Base-by-base conservation (phyloP, 208 protist species). In the Trypanosoma grayi region DNA sequence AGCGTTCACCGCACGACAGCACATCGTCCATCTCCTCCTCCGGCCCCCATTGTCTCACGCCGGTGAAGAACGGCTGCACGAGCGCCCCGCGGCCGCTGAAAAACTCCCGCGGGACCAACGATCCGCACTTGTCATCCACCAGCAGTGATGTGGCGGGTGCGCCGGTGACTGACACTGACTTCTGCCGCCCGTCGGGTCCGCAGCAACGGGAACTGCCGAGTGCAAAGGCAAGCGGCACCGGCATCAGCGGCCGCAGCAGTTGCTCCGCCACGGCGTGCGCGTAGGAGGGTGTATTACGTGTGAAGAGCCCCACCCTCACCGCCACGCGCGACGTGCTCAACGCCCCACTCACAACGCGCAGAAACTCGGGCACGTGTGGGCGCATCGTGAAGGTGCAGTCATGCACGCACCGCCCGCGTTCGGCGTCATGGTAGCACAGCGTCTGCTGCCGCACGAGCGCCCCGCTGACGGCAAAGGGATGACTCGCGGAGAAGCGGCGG, bases 141-240 rank as follows among this genome's bases (percentile, higher is more conserved):
- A 90, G 73, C 27, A 90, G 25, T 51, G 79, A 74, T 8, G 79
- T 77, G 20, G 73, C 59, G 22, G 83, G 77, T 16, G 24, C 37
- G 2, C 54, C 47, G 0, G 53, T 37, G 14, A 82, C 70, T 18
- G 52, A 10, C 4, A 86, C 28, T 3, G 68, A 66, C 56, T 85
- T 90, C 44, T 30, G 31, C 60, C 76, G 76, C 14, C 63, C 50
- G 3, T 47, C 22, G 9, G 13, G 39, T 9, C 36, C 13, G n/a
- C 34, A 47, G 37, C 40, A 65, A 33, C 53, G 39, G 13, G 40
- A 27, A n/a, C 47, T 33, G 0, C 11, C 51, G 31, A 58, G 51
- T 1, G 6, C 22, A 27, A 70, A 43, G 20, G 41, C 58, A 13
- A 71, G 31, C 13, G 47, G 51, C 22, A 27, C 27, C 14, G 30